Conservation (phyloP, 352 stramenopile species). For the Phytopythium kandeliae region DNA sequence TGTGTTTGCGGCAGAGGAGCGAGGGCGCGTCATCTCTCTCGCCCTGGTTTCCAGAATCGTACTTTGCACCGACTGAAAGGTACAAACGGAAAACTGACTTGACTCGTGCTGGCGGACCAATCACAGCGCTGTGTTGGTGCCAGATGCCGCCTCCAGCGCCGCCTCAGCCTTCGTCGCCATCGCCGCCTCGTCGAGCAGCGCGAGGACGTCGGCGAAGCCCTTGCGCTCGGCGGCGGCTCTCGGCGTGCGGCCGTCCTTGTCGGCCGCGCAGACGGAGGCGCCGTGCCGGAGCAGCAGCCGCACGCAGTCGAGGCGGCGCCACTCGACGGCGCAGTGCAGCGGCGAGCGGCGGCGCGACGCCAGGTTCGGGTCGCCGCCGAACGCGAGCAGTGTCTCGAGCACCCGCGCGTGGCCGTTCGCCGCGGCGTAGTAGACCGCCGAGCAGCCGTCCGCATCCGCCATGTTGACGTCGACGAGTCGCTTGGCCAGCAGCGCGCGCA, state of each 20-base stretch:
- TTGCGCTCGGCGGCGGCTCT: constrained; percentile 30
- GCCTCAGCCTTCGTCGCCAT: too few species aligned
- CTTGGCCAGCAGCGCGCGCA: constrained; percentile 40
- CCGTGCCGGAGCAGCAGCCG: constrained; percentile 40
- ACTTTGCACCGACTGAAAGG: too few species aligned
- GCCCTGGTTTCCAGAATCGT: too few species aligned
- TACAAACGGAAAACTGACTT: too few species aligned
- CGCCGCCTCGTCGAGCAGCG: constrained; percentile 9
- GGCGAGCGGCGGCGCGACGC: constrained; percentile 56
- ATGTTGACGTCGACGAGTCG: constrained; percentile 66
- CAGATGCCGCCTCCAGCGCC: too few species aligned
- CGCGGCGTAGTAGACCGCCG: constrained; percentile 68
- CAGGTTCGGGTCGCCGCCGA: constrained; percentile 46
- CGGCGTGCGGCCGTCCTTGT: constrained; percentile 45
- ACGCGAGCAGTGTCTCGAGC: constrained; percentile 36
- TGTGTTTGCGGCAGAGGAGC: too few species aligned
- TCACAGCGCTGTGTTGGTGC: too few species aligned
- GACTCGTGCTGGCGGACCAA: too few species aligned
- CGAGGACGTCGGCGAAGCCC: constrained; percentile 17
- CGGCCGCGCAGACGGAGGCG: constrained; percentile 14
- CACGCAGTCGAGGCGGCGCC: constrained; percentile 61
- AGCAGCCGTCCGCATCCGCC: constrained; percentile 52
- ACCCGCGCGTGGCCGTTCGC: constrained; percentile 59
- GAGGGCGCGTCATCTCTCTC: too few species aligned
- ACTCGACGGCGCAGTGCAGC: constrained; percentile 72